Percentiles rank a stretch among this genome's conserved stretches.
Evolutionary conservation across 305 asterid species (phyloP).

Genomic region (Solanum hybrid): DNA sequence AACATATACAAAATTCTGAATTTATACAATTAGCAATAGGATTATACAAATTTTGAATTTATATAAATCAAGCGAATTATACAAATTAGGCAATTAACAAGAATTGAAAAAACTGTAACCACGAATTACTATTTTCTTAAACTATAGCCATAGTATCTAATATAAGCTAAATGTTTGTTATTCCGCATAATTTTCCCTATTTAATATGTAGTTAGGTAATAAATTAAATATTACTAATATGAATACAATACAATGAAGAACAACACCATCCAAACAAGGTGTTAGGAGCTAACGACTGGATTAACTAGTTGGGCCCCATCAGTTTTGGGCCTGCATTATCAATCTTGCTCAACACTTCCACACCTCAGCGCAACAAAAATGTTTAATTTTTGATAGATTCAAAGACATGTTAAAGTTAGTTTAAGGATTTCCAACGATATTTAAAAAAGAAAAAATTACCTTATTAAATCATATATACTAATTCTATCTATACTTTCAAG

Average conservation of each 20-base stretch:
- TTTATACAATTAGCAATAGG: too few species aligned
- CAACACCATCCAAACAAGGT: neutral
- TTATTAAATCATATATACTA: neutral
- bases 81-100: neutral
- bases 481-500: neutral
- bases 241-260: neutral
- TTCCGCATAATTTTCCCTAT: neutral
- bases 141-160: fast-evolving
- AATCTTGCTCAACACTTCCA: neutral
- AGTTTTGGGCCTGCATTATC: neutral
- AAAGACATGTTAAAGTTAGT: neutral
- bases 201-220: neutral
- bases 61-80: neutral
- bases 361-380: neutral
- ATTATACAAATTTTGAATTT: neutral
- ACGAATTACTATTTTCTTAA: too few species aligned
- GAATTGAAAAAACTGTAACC: neutral
- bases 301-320: neutral
- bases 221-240: too few species aligned
- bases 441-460: too few species aligned
- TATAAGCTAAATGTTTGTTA: neutral
- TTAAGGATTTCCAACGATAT: neutral
- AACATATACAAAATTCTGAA: neutral
- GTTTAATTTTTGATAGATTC: neutral
- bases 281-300: neutral